Evolutionary conservation across 2,329 filamentous ascomycete species (phyloP).

Genomic region (Dothistroma pini): DNA sequence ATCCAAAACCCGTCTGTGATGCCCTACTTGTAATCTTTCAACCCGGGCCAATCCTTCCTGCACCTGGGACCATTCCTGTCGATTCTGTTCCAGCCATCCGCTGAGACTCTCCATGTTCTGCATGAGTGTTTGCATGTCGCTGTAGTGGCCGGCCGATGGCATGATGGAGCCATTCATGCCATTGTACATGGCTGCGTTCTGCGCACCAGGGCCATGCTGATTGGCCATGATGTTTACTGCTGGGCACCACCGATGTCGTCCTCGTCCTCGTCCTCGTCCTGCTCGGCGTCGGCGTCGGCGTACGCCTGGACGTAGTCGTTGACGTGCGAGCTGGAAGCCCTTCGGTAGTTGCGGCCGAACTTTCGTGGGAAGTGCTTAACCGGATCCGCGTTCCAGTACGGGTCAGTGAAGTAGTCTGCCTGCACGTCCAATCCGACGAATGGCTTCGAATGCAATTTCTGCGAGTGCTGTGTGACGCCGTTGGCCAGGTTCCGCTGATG

Average conservation of each 20-base stretch:
- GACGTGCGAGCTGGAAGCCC: background rate
- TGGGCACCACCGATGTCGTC: background rate
- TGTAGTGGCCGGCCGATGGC: constrained; percentile 37
- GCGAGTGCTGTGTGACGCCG: background rate
- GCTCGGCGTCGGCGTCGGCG: background rate
- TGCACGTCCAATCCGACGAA: background rate
- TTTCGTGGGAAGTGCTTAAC: background rate
- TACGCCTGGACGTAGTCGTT: background rate
- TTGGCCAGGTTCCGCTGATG: background rate
- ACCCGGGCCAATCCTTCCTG: constrained; percentile 33
- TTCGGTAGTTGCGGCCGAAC: background rate
- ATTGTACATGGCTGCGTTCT: constrained; percentile 27
- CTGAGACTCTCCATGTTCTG: constrained; percentile 35
- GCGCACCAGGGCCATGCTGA: constrained; percentile 26
- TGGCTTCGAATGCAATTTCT: background rate
- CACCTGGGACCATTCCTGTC: constrained; percentile 34
- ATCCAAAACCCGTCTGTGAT: constrained; percentile 5
- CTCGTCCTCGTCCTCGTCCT: background rate
- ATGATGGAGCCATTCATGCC: constrained; percentile 31
- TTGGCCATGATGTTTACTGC: constrained; percentile 25
- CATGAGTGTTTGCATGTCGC: constrained; percentile 39
- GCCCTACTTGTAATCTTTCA: constrained; percentile 26
- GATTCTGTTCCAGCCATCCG: constrained; percentile 35
- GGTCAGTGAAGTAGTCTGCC: background rate
- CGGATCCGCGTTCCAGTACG: background rate